These are phyloP conservation scores for Penicillium tannophilum DNA, from an alignment of 495 filamentous ascomycete genomes.

Conservation along the genomic window DNA sequence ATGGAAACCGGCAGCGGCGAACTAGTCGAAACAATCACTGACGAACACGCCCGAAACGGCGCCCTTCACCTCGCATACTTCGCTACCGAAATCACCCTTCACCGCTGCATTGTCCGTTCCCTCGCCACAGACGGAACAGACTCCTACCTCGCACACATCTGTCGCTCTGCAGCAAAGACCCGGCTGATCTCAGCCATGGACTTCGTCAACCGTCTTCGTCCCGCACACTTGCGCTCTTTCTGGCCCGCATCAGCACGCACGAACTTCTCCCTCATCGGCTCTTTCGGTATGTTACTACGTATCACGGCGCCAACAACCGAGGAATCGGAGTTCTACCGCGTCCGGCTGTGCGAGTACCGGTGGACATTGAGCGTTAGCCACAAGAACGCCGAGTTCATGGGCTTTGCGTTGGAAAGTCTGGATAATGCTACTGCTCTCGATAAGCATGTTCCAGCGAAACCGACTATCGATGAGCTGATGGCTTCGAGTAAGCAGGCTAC, in stretches of 20 bases:
- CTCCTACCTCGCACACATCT: slow-evolving; percentile 80
- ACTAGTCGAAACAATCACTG: slow-evolving; percentile 42
- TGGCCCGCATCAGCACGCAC: slow-evolving; percentile 57
- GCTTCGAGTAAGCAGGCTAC: slow-evolving; percentile 37
- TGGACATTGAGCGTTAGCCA: slow-evolving; percentile 90
- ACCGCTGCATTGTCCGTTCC: slow-evolving; percentile 60
- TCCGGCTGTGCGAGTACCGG: slow-evolving; percentile 81
- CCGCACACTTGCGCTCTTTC: slow-evolving; percentile 55
- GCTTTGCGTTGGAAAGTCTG: slow-evolving; percentile 51
- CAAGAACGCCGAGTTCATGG: slow-evolving; percentile 73
- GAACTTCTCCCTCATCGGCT: slow-evolving; percentile 58
- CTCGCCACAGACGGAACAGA: slow-evolving; percentile 48
- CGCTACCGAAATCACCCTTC: slow-evolving; percentile 62
- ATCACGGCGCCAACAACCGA: slow-evolving; percentile 83
- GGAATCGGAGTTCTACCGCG: slow-evolving; percentile 94
- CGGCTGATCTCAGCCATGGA: slow-evolving; percentile 60
- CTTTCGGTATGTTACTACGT: slow-evolving; percentile 70
- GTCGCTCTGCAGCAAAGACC: slow-evolving; percentile 76
- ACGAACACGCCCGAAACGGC: slow-evolving; percentile 48
- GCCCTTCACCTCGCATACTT: slow-evolving; percentile 64
- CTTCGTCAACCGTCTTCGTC: slow-evolving; percentile 59
- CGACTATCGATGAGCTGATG: slow-evolving; percentile 53
- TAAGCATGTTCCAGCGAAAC: slow-evolving; percentile 50
- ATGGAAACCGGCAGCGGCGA: slow-evolving; percentile 53
- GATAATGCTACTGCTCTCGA: slow-evolving; percentile 50